Percentiles rank a stretch among this genome's conserved stretches.
These are phyloP conservation scores for Fusarium cicatricum DNA, from an alignment of 2,329 filamentous ascomycete genomes.

Conservation along the genomic window DNA sequence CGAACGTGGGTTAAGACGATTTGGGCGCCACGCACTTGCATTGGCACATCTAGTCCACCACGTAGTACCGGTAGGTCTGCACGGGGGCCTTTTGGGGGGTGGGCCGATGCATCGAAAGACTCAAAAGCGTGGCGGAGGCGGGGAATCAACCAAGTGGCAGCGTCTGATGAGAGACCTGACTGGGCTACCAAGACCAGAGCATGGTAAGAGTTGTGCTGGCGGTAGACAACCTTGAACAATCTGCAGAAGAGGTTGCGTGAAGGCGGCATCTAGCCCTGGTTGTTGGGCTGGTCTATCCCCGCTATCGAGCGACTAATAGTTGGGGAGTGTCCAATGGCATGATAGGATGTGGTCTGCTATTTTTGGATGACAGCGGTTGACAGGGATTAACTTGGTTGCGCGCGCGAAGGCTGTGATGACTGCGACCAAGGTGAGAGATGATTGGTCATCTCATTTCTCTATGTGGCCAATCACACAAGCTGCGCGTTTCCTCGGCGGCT, in stretches of 20 bases:
- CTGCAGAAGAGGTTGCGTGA: constrained; percentile 31
- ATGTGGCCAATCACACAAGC: constrained; percentile 32
- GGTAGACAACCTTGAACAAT: constrained; percentile 29
- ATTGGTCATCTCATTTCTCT: constrained; percentile 34
- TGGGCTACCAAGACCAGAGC: constrained; percentile 33
- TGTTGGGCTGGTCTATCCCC: constrained; percentile 33
- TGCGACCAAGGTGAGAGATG: constrained; percentile 33
- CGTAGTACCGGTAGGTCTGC: no score
- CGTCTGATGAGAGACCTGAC: constrained; percentile 33
- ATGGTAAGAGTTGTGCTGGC: constrained; percentile 33
- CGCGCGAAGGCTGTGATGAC: constrained; percentile 48
- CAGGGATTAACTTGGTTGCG: constrained; percentile 44
- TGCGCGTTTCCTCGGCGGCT: constrained; percentile 39
- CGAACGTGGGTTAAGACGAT: constrained; percentile 15
- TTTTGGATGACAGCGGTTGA: constrained; percentile 45
- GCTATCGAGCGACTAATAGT: constrained; percentile 34
- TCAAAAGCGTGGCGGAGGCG: constrained; percentile 22
- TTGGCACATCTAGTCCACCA: constrained; percentile 35
- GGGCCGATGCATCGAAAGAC: constrained; percentile 37
- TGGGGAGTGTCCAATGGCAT: constrained; percentile 46
- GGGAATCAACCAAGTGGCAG: constrained; percentile 23
- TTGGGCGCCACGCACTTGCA: constrained; percentile 39
- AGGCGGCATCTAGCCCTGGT: constrained; percentile 35
- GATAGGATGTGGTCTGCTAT: constrained; percentile 42
- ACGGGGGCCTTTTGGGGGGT: constrained; percentile 16